Evolutionary conservation across 1,284 basidiomycete species (phyloP), one percentile per base, ranked within the genome.

Genomic region (Fomes fomentarius): DNA sequence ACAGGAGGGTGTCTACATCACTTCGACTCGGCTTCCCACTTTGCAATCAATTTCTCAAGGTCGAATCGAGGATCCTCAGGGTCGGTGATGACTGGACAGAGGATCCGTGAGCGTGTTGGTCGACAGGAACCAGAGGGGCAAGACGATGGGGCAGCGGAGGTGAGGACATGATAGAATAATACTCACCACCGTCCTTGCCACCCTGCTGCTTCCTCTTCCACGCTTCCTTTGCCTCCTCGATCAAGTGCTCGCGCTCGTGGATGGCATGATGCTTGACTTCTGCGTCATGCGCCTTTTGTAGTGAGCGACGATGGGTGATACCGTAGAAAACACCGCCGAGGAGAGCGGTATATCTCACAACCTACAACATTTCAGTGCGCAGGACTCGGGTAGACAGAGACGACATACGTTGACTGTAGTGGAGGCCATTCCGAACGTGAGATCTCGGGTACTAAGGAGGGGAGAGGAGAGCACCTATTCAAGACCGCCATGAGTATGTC

Each of bases 41-140:
- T 84, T 46, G 77, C 78, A 71, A 98, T 71, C 62, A 98, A 78
- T 76, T 94, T 94, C 81, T 98, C 96, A 70, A 98, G 81, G 81
- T 99, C 96, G 76, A 99, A 99, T 63, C 85, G 87, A 59, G 96
- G 93, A 75, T 96, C 89, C 68, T 98, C 95, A 46, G 95, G 93
- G 78, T 99, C 86, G 61, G 93, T 91, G 65, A 96, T 77, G 64
- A 95, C 93, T 94, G 73, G 53, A 40, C 8, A 56, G 31, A 43
- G 30, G 22, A 21, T 4, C 15, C 10, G n/a, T n/a, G n/a, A n/a
- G n/a, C n/a, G n/a, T n/a, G n/a, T n/a, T n/a, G n/a, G n/a, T 34
- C 14, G 34, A 34, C 15, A 33, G 22, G 22, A 25, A 24, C 37
- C 2, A 35, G 15, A 24, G 26, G 41, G 14, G 25, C 37, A n/a